phyloP scores from a whole-genome alignment of 2,329 filamentous ascomycete genomes.

The Neofusicoccum ribis region DNA sequence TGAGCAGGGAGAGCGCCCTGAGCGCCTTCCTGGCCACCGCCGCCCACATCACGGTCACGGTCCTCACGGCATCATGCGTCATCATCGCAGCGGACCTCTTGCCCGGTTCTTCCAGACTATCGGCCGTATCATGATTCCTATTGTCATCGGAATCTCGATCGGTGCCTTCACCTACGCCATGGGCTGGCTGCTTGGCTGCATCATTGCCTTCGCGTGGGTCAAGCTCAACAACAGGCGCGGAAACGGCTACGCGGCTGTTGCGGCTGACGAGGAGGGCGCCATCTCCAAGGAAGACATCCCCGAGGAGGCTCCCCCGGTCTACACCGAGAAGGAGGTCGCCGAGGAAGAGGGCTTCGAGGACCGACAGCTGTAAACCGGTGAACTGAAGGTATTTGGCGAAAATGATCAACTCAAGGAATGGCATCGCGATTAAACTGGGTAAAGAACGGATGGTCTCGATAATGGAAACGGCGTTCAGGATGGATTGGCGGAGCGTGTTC shows the following conservation, averaged over 20 bases:
- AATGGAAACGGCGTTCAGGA: conserved; percentile 2
- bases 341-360: conserved; percentile 22
- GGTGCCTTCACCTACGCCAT: conserved; percentile 68
- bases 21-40: conserved; percentile 26
- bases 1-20: conserved; percentile 21
- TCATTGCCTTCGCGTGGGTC: conserved; percentile 62
- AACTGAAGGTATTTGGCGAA: not conserved
- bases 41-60: conserved; percentile 28
- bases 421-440: not conserved
- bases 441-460: not conserved
- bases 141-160: conserved; percentile 67
- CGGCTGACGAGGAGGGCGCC: conserved; percentile 27
- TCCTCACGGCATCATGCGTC: conserved; percentile 27
- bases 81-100: conserved; percentile 35
- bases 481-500: not conserved
- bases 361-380: conserved; percentile 2
- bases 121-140: conserved; percentile 62
- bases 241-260: conserved; percentile 32
- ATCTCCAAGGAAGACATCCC: conserved; percentile 33
- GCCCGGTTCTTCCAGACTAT: conserved; percentile 51
- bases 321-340: conserved; percentile 37
- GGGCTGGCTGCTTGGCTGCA: conserved; percentile 65
- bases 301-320: conserved; percentile 39
- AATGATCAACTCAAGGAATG: not conserved
- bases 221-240: conserved; percentile 40